phyloP scores from a whole-genome alignment of 345 rosid species.

The Pistacia atlantica region DNA sequence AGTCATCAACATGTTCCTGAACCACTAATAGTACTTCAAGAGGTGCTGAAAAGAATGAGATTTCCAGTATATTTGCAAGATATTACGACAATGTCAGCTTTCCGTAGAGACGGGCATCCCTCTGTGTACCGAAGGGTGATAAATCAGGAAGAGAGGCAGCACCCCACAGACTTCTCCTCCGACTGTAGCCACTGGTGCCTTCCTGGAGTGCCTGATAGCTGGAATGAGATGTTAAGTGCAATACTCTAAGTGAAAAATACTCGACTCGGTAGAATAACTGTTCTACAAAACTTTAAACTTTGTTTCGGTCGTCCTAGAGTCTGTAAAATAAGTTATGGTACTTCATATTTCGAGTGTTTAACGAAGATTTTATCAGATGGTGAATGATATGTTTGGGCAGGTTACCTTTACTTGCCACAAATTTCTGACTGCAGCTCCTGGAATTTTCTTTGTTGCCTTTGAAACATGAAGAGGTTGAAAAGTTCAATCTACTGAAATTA shows the following conservation, averaged over 20 bases:
- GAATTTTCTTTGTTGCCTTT: not conserved
- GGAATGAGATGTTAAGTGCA: slow-evolving; percentile 87
- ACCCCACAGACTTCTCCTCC: slow-evolving; percentile 43
- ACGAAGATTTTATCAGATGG: slow-evolving; percentile 15
- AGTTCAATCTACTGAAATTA: not conserved
- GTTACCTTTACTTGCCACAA: not conserved
- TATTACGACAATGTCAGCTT: slow-evolving; percentile 78
- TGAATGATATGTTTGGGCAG: slow-evolving; percentile 10
- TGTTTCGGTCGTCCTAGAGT: slow-evolving; percentile 6
- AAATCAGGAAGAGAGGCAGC: slow-evolving; percentile 54
- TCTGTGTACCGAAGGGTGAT: slow-evolving; percentile 72
- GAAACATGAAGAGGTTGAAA: not conserved
- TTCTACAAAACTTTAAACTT: slow-evolving; percentile 19
- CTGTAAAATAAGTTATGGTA: slow-evolving; percentile 18
- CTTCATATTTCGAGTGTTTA: slow-evolving; percentile 18
- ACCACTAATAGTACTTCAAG: slow-evolving; percentile 61
- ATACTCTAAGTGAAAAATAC: slow-evolving; percentile 34
- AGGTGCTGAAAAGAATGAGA: slow-evolving; percentile 67
- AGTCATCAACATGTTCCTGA: slow-evolving; percentile 72
- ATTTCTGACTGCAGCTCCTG: not conserved
- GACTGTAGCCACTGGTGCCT: slow-evolving; percentile 99
- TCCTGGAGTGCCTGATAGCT: slow-evolving; percentile 91
- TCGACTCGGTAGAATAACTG: slow-evolving; percentile 10
- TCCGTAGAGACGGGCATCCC: slow-evolving; percentile 89
- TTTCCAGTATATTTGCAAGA: slow-evolving; percentile 79